Percentiles rank a stretch among this genome's conserved stretches.
Evolutionary conservation across 169 alveolate genomes (phyloP).

Genomic region (Eimeria acervulina): DNA sequence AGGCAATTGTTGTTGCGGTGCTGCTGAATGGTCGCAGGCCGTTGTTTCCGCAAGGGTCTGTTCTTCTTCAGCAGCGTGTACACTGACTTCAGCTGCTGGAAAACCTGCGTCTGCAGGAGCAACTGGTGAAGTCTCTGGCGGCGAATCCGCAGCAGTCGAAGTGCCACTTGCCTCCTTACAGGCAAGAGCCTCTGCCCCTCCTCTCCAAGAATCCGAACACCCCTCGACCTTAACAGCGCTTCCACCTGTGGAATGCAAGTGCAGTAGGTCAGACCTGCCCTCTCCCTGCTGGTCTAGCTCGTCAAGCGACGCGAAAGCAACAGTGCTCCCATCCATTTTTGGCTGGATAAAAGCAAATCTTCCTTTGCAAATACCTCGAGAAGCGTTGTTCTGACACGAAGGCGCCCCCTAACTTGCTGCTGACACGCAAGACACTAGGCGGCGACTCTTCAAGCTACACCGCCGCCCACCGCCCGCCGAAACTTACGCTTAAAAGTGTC

Average conservation of each 20-base stretch:
- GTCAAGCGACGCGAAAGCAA: background rate
- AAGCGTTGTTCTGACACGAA: background rate
- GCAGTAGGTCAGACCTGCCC: background rate
- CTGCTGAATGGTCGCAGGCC: background rate
- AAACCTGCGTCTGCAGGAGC: background rate
- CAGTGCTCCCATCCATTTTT: background rate
- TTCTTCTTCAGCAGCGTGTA: background rate
- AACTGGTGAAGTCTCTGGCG: slow-evolving; percentile 23
- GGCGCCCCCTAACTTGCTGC: background rate
- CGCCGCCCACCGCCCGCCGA: background rate
- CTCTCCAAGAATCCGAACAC: background rate
- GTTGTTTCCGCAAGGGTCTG: too few species aligned
- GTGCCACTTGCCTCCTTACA: slow-evolving; percentile 19
- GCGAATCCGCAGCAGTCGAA: slow-evolving; percentile 32
- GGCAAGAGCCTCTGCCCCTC: background rate
- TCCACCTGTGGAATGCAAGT: background rate
- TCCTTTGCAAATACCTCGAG: background rate
- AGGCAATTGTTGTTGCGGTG: background rate
- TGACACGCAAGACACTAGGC: background rate
- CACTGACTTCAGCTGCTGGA: background rate
- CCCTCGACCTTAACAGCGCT: background rate
- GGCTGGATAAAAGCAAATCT: background rate
- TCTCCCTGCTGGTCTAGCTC: background rate
- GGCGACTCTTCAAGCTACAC: background rate
- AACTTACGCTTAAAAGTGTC: background rate